Evolutionary conservation across 2,329 filamentous ascomycete genomes (phyloP).

Genomic region (Fusarium austroafricanum): DNA sequence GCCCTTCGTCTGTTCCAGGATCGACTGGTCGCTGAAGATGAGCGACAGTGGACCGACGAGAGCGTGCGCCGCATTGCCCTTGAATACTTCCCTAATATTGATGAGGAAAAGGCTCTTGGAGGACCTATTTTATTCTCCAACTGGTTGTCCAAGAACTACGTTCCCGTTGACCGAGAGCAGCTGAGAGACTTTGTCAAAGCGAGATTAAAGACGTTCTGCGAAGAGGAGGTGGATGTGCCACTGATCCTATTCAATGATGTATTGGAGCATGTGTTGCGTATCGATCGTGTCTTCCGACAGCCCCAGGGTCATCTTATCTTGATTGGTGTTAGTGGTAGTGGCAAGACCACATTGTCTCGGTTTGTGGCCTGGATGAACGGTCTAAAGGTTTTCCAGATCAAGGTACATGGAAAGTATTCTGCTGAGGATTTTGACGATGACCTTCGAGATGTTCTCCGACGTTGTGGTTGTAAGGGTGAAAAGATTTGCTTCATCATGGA

Average conservation of each 20-base stretch:
- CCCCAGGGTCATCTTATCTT: slow-evolving; percentile 98
- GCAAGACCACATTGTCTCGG: slow-evolving; percentile 96
- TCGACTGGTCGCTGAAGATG: slow-evolving; percentile 92
- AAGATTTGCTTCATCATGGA: slow-evolving; percentile 99
- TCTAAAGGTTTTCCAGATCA: slow-evolving; percentile 99
- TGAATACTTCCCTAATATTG: slow-evolving; percentile 94
- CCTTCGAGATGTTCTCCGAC: slow-evolving; percentile 88
- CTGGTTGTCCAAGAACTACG: slow-evolving; percentile 98
- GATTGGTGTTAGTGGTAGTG: slow-evolving; percentile 97
- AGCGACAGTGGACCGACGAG: slow-evolving; percentile 94
- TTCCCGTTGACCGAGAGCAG: slow-evolving; percentile 94
- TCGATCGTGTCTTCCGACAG: slow-evolving; percentile 98
- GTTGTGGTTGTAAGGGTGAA: slow-evolving; percentile 96
- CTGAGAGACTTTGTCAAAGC: slow-evolving; percentile 98
- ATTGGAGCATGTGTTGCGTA: slow-evolving; percentile 95
- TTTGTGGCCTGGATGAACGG: slow-evolving; percentile 99
- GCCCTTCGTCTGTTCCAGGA: slow-evolving; percentile 97
- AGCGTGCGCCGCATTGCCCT: slow-evolving; percentile 86
- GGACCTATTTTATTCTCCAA: slow-evolving; percentile 98
- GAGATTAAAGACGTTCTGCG: slow-evolving; percentile 96
- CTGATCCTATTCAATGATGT: slow-evolving; percentile 99
- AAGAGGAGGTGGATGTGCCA: slow-evolving; percentile 98
- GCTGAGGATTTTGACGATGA: slow-evolving; percentile 99
- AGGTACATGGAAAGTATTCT: slow-evolving; percentile 98
- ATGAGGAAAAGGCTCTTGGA: slow-evolving; percentile 87